Evolutionary conservation across 148 eudicot genomes (phyloP), one percentile per base, ranked within the genome.

Genomic region (Amaranthus palmeri): DNA sequence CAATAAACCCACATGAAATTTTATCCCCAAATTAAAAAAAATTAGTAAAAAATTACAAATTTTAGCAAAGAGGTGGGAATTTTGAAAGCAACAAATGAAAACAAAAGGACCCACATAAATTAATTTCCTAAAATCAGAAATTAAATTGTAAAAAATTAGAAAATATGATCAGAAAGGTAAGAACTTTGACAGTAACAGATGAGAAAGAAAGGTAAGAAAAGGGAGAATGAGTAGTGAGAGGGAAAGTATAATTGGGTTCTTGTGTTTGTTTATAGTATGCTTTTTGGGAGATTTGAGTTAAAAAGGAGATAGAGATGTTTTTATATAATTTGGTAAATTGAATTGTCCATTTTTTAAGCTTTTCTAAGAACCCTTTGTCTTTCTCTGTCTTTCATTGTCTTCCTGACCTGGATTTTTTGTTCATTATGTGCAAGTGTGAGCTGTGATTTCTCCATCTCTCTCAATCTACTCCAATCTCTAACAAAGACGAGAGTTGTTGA

Each of bases 151-250:
- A 44, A 61, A 61, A 61, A 12, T 61, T 25, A 5, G 9, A 4
- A 13, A 61, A 14, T 63, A 43, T 63, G 9, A 3, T 10, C 10
- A 45, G 47, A 65, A 65, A 65, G 53, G 68, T 15, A 7, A 52
- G 47, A 47, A 15, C 52, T 63, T 65, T 65, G 68, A 65, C 15
- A 65, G 68, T 65, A 46, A 65, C 68, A 65, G 42, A 42, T 25
- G 36, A 25, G 36, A 25, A 25, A 44, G 10, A 2, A 47, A 46
- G 36, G 36, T 25, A 25, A 25, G 36, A 15, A 65, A 46, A 13
- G 25, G 68, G 10, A 13, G 18, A 64, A 46, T 44, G 18, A 25
- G 36, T 25, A 25, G 36, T 25, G 36, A 25, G 36, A 25, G 36
- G 11, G 52, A 56, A 8, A n/a, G 3, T 25, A 64, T 36, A 44